Evolutionary conservation across 306 rosid species (phyloP).

Genomic region (Cucumis cinereus): DNA sequence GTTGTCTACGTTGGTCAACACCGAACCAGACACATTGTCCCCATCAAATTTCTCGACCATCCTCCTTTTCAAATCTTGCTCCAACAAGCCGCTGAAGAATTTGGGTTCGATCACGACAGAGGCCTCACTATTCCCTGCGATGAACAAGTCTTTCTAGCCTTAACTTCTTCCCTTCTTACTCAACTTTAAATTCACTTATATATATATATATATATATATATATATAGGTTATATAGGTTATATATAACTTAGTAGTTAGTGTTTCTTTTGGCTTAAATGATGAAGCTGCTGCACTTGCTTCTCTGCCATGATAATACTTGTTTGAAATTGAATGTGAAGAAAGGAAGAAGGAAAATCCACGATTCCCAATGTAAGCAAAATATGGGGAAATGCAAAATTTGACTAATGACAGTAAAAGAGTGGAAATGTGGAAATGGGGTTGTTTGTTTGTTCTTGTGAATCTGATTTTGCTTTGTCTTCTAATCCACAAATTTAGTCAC

Average conservation of each 20-base stretch:
- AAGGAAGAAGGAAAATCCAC: not conserved
- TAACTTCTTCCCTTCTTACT: conserved; percentile 28
- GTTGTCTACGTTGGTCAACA: conserved; percentile 85
- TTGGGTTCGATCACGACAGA: conserved; percentile 78
- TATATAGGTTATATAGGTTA: too few species aligned
- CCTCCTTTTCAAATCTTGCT: conserved; percentile 80
- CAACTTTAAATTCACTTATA: too few species aligned
- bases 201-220: too few species aligned
- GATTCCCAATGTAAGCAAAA: not conserved
- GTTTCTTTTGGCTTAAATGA: conserved; percentile 12
- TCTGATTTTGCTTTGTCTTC: not conserved
- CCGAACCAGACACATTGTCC: conserved; percentile 76
- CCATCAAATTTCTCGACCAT: conserved; percentile 48
- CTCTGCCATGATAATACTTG: conserved; percentile 31
- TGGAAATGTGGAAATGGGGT: not conserved
- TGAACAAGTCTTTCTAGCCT: conserved; percentile 50
- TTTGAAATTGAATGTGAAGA: not conserved
- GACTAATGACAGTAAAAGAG: not conserved
- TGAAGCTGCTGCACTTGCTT: conserved; percentile 81
- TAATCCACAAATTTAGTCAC: conserved; percentile 19
- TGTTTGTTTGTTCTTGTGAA: too few species aligned
- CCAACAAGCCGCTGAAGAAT: conserved; percentile 81
- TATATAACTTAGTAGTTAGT: too few species aligned
- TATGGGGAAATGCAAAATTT: not conserved
- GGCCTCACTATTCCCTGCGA: conserved; percentile 94